phyloP scores from a whole-genome alignment of 257 asterid genomes.

The Henckelia pumila region DNA sequence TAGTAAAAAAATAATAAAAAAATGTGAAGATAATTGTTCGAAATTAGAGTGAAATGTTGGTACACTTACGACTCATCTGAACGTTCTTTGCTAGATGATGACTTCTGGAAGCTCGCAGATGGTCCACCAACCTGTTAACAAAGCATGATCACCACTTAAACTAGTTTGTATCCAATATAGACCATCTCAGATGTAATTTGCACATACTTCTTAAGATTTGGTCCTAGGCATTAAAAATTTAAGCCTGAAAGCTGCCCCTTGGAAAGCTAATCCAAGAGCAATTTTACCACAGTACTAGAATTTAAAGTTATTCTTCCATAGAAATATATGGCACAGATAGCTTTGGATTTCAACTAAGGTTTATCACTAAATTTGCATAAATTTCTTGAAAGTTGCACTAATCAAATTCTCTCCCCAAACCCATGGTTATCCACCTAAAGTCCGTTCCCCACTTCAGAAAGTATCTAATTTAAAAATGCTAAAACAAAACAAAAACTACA shows the following conservation, averaged over 20 bases:
- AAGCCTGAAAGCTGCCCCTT: not conserved
- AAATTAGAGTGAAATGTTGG: not conserved
- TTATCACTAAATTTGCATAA: not conserved
- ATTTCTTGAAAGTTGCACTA: not conserved
- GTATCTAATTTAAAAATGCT: not conserved
- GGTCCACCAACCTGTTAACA: slow-evolving; percentile 55
- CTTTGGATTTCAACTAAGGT: not conserved
- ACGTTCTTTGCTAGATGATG: slow-evolving; percentile 57
- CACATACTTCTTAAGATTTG: not conserved
- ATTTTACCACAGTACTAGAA: not conserved
- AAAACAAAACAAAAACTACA: not conserved
- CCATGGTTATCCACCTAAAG: not conserved
- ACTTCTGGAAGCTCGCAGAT: slow-evolving; percentile 49
- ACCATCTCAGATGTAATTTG: not conserved
- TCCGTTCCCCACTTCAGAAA: not conserved
- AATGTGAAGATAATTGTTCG: not conserved
- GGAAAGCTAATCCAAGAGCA: not conserved
- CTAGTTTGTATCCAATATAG: slow-evolving; percentile 17
- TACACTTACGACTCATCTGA: slow-evolving; percentile 69
- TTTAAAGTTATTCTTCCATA: not conserved
- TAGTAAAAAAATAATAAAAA: not conserved
- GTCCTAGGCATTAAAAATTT: not conserved
- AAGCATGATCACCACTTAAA: slow-evolving; percentile 27
- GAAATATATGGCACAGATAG: not conserved
- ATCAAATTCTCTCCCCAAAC: slow-evolving; percentile 1